Conservation (phyloP, 306 rosid genomes). For the Rosa rugosa region DNA sequence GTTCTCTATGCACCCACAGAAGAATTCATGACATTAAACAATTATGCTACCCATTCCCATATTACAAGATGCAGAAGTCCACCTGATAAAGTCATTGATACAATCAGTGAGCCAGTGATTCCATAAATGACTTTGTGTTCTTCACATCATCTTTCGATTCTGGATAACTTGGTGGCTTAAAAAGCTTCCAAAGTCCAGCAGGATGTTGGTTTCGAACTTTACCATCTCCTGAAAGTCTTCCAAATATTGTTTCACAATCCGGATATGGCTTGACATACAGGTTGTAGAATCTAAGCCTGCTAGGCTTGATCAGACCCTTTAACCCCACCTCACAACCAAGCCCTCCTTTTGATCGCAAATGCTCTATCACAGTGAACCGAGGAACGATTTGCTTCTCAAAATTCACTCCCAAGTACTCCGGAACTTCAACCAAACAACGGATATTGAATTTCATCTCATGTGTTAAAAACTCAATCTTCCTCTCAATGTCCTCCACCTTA, state of each 20-base stretch:
- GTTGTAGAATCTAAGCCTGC: constrained; percentile 80
- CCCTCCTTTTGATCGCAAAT: constrained; percentile 67
- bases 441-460: constrained; percentile 54
- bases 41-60: neutral
- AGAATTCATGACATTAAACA: neutral
- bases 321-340: constrained; percentile 63
- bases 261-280: constrained; percentile 87
- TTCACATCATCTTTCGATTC: constrained; percentile 51
- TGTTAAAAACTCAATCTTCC: constrained; percentile 67
- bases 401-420: constrained; percentile 76
- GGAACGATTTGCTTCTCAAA: constrained; percentile 86
- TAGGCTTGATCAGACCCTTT: constrained; percentile 68
- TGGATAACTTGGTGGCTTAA: constrained; percentile 53
- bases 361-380: constrained; percentile 65
- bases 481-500: constrained; percentile 54
- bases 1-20: neutral
- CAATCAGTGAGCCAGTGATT: constrained; percentile 33
- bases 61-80: constrained; percentile 7
- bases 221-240: constrained; percentile 44
- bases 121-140: constrained; percentile 69
- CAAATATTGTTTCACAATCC: constrained; percentile 68
- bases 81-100: neutral
- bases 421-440: constrained; percentile 66
- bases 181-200: constrained; percentile 72
- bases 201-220: constrained; percentile 56